phyloP scores from a whole-genome alignment of 1,139 yeast genomes.

The Suhomyces wounanorum region DNA sequence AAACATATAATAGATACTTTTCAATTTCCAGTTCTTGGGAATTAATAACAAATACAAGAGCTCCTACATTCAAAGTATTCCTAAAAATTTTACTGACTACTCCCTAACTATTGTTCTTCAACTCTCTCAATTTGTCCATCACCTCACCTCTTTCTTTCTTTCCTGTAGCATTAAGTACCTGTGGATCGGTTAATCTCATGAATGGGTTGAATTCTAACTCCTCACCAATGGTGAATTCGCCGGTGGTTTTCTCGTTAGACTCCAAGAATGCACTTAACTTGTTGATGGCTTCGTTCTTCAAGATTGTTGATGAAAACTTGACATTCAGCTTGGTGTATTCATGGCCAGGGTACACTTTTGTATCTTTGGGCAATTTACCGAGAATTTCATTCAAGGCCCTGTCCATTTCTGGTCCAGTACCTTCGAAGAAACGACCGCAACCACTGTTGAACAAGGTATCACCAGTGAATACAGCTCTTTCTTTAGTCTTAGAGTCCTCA shows the following conservation, averaged over 20 bases:
- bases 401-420: constrained; percentile 80
- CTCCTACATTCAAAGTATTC: neutral
- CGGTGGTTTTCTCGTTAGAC: constrained; percentile 74
- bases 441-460: constrained; percentile 94
- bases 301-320: constrained; percentile 67
- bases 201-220: constrained; percentile 87
- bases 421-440: constrained; percentile 96
- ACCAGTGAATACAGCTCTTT: constrained; percentile 87
- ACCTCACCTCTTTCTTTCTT: constrained; percentile 43
- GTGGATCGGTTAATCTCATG: constrained; percentile 68
- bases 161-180: constrained; percentile 50
- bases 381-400: constrained; percentile 59
- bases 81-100: neutral
- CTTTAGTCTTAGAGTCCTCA: constrained; percentile 58
- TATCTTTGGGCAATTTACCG: constrained; percentile 63
- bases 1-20: neutral
- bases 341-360: constrained; percentile 88
- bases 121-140: constrained; percentile 66
- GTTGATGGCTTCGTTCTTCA: constrained; percentile 56
- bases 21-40: neutral
- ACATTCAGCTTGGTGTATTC: constrained; percentile 88
- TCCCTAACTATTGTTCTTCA: constrained; percentile 59
- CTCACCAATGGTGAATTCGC: constrained; percentile 79
- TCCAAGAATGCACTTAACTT: constrained; percentile 53
- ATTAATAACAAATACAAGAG: neutral